These are phyloP conservation scores for Rosa chinensis DNA, from an alignment of 306 rosid genomes.

Conservation along the genomic window DNA sequence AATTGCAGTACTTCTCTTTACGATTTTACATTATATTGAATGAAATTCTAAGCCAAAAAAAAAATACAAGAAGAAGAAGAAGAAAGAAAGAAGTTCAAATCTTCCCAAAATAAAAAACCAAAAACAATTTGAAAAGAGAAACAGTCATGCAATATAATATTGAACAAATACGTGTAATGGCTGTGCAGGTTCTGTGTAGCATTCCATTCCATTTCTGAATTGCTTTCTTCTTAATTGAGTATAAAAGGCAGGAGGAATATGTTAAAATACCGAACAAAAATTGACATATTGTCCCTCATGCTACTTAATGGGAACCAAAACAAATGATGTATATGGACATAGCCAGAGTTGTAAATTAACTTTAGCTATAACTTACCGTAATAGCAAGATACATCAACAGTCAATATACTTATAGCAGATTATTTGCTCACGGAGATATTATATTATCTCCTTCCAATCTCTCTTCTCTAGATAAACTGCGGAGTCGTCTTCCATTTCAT, in stretches of 20 bases:
- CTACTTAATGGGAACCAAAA: not conserved
- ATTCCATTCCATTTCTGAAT: too few relatives aligned
- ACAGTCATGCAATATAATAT: not conserved
- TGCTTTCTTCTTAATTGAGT: too few relatives aligned
- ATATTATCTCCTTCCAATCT: not conserved
- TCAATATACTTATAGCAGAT: not conserved
- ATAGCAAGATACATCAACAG: not conserved
- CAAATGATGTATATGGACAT: not conserved
- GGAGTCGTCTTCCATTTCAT: conserved; percentile 1
- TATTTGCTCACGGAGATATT: not conserved
- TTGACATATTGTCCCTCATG: not conserved
- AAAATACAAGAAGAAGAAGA: too few relatives aligned
- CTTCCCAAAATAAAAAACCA: too few relatives aligned
- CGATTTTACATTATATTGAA: too few relatives aligned
- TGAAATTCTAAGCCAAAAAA: too few relatives aligned
- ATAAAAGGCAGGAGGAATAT: too few relatives aligned
- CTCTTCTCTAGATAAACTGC: not conserved
- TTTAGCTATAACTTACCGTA: not conserved
- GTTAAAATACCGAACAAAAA: not conserved
- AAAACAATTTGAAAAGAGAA: too few relatives aligned
- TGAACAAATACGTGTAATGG: too few relatives aligned
- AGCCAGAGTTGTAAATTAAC: not conserved
- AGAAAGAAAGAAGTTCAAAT: too few relatives aligned
- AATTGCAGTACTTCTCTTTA: too few relatives aligned
- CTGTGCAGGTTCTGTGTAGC: not conserved